Evolutionary conservation across 2,329 filamentous ascomycete genomes (phyloP).

Genomic region (Myriosclerotinia curreyana): DNA sequence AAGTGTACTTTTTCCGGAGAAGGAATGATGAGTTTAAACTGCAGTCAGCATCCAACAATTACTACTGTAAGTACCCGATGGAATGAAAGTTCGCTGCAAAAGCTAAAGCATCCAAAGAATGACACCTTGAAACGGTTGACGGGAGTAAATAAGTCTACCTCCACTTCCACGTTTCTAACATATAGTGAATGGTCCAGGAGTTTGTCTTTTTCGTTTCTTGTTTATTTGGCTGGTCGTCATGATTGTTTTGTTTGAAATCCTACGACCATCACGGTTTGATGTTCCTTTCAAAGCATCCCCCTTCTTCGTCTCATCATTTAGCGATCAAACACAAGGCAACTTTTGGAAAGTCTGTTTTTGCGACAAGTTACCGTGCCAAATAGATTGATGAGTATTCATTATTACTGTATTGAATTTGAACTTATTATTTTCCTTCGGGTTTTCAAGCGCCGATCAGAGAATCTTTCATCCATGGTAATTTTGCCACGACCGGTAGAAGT

Average conservation of each 20-base stretch:
- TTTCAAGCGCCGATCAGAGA: neutral
- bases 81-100: neutral
- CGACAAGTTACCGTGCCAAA: neutral
- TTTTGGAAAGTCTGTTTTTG: neutral
- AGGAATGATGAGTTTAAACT: slow-evolving; percentile 2
- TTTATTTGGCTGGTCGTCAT: slow-evolving; percentile 7
- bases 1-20: neutral
- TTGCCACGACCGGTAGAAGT: neutral
- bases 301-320: slow-evolving; percentile 10
- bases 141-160: too few species aligned
- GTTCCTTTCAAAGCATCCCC: neutral
- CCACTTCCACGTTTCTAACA: neutral
- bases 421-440: neutral
- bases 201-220: slow-evolving; percentile 2
- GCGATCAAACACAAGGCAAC: slow-evolving; percentile 10
- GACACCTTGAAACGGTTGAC: slow-evolving; percentile 12
- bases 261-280: slow-evolving; percentile 1
- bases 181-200: slow-evolving; percentile 6
- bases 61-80: too few species aligned
- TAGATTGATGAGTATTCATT: neutral
- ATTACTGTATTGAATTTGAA: too few species aligned
- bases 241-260: slow-evolving; percentile 12
- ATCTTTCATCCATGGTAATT: neutral
- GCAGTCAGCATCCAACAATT: slow-evolving; percentile 16
- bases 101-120: slow-evolving; percentile 11